Evolutionary conservation across 768 basidiomycete species (phyloP).

Genomic region (Rhodotorula diobovata): DNA sequence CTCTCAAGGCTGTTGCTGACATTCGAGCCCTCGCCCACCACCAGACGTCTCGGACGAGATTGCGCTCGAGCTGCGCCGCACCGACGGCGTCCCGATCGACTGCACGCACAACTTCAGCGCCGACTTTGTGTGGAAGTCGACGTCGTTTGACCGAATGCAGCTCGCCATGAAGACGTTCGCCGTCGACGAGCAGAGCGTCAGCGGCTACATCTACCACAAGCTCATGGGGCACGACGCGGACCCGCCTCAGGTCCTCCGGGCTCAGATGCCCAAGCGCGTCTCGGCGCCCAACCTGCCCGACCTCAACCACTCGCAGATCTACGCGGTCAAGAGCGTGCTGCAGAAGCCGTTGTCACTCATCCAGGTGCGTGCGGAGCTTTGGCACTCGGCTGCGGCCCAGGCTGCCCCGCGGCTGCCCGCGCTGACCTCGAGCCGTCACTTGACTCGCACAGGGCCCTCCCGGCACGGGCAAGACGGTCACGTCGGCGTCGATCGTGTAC

Average conservation of each 20-base stretch:
- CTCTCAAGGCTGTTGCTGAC: background rate
- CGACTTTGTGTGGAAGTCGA: conserved; percentile 99
- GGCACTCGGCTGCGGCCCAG: background rate
- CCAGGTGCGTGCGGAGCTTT: conserved; percentile 53
- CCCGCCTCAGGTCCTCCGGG: conserved; percentile 72
- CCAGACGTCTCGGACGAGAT: conserved; percentile 97
- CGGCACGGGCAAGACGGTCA: conserved; percentile 95
- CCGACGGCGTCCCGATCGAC: conserved; percentile 89
- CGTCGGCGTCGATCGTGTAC: conserved; percentile 96
- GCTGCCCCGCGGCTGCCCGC: no score
- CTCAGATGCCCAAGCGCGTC: conserved; percentile 94
- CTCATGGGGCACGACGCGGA: conserved; percentile 87
- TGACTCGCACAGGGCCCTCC: conserved; percentile 66
- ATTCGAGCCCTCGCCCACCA: background rate
- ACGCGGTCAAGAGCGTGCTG: conserved; percentile 95
- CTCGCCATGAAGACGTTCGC: conserved; percentile 99
- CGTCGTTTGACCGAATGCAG: conserved; percentile 99
- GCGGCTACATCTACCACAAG: conserved; percentile 98
- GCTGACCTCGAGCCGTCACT: background rate
- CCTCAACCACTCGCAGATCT: conserved; percentile 99
- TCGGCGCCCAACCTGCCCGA: conserved; percentile 96
- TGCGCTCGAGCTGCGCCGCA: conserved; percentile 79
- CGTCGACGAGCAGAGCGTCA: conserved; percentile 97
- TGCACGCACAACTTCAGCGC: conserved; percentile 90
- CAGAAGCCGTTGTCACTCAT: conserved; percentile 97